Base-by-base conservation (phyloP, 148 eudicot genomes). In the Polygonum aviculare region DNA sequence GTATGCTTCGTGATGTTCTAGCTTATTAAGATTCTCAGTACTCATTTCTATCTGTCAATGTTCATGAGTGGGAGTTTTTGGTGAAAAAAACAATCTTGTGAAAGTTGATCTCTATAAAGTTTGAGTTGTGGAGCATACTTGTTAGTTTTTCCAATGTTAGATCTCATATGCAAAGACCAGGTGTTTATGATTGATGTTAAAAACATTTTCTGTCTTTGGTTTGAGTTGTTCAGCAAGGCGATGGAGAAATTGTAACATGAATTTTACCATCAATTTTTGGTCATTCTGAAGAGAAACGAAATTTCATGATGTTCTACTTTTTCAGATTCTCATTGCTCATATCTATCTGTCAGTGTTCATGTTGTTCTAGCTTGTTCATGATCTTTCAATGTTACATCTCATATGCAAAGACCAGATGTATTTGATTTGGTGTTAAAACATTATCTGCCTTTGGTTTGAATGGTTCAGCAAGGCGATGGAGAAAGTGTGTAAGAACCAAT, bases 171-270 rank as follows among this genome's bases (percentile, higher is more conserved):
- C 47, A 44, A 44, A 7, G 47, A 26, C 31, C 31, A 26, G 31
- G 6, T 7, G 11, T n/a, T n/a, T n/a, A n/a, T n/a, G n/a, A n/a
- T 41, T 41, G 45, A n/a, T n/a, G n/a, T n/a, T n/a, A n/a, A 35
- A 40, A 36, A 65, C 9, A 12, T 65, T 35, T 1, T 65, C 19
- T 81, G 16, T 41, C 15, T 19, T 14, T 60, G 36, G 21, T 76
- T 6, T 67, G 14, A 54, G 31, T 78, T 51, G 57, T 75, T 87
- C 88, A 94, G 98, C 79, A 90, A 90, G 88, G 98, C 98, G 49
- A 83, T 94, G 90, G 96, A 94, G 87, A 90, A 79, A 89, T 94
- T 95, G 72, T 86, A n/a, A n/a, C n/a, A n/a, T n/a, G n/a, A n/a
- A n/a, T n/a, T n/a, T n/a, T n/a, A n/a, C n/a, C n/a, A n/a, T n/a